Conservation (phyloP, 495 filamentous ascomycete species). For the Venustampulla echinocandica region DNA sequence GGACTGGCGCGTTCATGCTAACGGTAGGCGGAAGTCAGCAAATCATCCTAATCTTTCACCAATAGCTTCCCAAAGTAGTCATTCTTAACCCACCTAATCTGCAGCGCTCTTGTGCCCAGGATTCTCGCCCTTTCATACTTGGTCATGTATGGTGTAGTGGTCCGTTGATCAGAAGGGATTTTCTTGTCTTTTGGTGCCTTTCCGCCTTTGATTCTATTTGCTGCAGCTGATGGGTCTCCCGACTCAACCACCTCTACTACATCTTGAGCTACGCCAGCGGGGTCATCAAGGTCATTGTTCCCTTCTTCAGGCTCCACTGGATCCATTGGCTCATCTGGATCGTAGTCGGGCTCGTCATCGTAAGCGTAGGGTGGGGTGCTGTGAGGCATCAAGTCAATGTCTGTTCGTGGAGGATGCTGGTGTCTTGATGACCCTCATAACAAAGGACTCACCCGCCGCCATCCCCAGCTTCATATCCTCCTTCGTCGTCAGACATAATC, state of each 20-base stretch:
- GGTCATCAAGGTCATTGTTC: conserved; percentile 28
- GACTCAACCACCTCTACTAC: conserved; percentile 52
- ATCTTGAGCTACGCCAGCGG: conserved; percentile 38
- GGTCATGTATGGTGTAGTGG: conserved; percentile 97
- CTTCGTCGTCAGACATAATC: conserved; percentile 82
- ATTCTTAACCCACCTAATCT: conserved; percentile 70
- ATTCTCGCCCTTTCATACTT: conserved; percentile 96
- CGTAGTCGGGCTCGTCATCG: conserved; percentile 56
- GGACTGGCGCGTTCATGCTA: conserved; percentile 95
- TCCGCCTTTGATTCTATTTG: conserved; percentile 40
- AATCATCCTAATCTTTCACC: not conserved
- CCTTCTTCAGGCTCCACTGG: conserved; percentile 45
- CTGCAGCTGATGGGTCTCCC: conserved; percentile 66
- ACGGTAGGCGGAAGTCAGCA: conserved; percentile 13
- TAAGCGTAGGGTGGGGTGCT: conserved; percentile 41
- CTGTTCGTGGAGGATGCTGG: not conserved
- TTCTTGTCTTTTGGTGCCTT: conserved; percentile 74
- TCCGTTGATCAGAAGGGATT: conserved; percentile 78
- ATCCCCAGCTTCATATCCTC: conserved; percentile 55
- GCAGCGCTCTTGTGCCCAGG: conserved; percentile 82
- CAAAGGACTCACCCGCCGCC: conserved; percentile 38
- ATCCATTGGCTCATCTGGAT: conserved; percentile 47
- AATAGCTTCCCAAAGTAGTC: not conserved
- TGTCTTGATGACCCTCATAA: not conserved
- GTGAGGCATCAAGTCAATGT: conserved; percentile 3